These are phyloP conservation scores for Strobilomyces echinocephalus DNA, from an alignment of 768 basidiomycete species.

Conservation along the genomic window DNA sequence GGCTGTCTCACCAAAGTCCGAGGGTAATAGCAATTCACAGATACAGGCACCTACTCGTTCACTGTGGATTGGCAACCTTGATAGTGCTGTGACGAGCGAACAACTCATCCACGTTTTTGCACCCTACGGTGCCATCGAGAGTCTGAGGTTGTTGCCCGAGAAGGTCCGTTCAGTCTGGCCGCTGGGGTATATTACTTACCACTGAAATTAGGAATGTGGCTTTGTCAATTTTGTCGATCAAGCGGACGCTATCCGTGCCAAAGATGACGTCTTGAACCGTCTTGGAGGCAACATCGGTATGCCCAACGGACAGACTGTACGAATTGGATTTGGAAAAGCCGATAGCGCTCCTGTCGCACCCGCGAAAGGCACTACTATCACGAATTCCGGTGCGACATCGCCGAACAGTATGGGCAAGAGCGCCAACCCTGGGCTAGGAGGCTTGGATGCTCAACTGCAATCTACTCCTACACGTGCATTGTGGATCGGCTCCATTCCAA, in stretches of 20 bases:
- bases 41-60: constrained; percentile 93
- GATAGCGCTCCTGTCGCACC: constrained; percentile 93
- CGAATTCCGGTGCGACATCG: constrained; percentile 61
- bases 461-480: constrained; percentile 90
- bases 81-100: constrained; percentile 89
- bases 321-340: constrained; percentile 97
- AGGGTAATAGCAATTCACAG: constrained; percentile 58
- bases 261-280: constrained; percentile 95
- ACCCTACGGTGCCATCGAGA: constrained; percentile 96
- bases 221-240: constrained; percentile 99
- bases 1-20: constrained; percentile 79
- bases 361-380: constrained; percentile 64
- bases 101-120: constrained; percentile 95
- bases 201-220: constrained; percentile 75
- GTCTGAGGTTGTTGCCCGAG: constrained; percentile 88
- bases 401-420: constrained; percentile 51
- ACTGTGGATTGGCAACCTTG: constrained; percentile 97
- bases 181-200: constrained; percentile 15
- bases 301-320: constrained; percentile 92
- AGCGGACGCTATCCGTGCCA: constrained; percentile 92
- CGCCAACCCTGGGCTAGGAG: constrained; percentile 51
- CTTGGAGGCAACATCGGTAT: constrained; percentile 92
- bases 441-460: constrained; percentile 82
- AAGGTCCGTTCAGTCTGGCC: constrained; percentile 54
- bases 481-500: constrained; percentile 97